phyloP scores from a whole-genome alignment of 2,329 filamentous ascomycete genomes.

The Sclerotinia subarctica region DNA sequence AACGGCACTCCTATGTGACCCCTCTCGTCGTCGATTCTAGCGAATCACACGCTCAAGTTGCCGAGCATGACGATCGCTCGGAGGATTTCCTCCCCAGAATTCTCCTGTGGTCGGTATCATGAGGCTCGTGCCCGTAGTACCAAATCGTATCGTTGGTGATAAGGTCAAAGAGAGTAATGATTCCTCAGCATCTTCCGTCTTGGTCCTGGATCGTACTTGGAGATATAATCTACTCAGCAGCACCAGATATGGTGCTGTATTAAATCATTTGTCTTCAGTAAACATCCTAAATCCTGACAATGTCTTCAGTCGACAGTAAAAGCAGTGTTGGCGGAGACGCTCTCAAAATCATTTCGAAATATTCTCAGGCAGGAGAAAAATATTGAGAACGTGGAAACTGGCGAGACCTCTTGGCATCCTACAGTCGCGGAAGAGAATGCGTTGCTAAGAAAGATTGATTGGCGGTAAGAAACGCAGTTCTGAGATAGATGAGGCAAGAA shows the following conservation, averaged over 20 bases:
- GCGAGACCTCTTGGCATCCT: background rate
- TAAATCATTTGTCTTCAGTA: background rate
- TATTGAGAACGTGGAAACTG: background rate
- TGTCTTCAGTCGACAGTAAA: background rate
- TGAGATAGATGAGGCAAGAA: background rate
- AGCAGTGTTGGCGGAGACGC: background rate
- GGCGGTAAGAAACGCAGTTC: background rate
- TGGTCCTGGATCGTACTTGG: background rate
- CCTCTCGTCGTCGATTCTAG: conserved; percentile 6
- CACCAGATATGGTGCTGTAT: background rate
- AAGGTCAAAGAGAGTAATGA: background rate
- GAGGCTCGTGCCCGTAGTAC: background rate
- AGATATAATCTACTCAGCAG: background rate
- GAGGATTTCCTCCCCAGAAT: background rate
- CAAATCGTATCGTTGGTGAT: background rate
- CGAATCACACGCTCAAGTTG: background rate
- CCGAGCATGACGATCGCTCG: background rate
- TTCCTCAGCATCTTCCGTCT: background rate
- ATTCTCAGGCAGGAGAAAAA: background rate
- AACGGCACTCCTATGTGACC: background rate
- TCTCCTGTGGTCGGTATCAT: background rate
- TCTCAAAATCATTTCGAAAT: background rate
- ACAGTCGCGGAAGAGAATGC: background rate
- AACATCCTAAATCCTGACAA: background rate
- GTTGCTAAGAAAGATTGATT: conserved; percentile 6